Conservation (phyloP, 352 stramenopile species). For the Globisporangium camurandrum region DNA sequence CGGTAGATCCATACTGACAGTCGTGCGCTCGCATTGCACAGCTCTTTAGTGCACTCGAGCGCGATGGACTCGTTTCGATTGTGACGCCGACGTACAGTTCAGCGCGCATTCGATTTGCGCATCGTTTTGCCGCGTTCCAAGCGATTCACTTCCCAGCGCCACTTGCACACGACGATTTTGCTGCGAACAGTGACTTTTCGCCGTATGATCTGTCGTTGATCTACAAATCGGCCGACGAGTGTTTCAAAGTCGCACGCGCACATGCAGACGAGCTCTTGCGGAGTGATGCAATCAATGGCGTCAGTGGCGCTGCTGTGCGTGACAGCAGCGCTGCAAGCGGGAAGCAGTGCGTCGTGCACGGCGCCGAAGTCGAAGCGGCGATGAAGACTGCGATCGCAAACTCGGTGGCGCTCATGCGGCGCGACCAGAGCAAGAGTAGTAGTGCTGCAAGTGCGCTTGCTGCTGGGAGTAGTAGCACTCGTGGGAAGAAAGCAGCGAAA, state of each 20-base stretch:
- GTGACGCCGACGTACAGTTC: slow-evolving; percentile 53
- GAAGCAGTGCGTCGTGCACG: slow-evolving; percentile 16
- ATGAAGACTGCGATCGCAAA: slow-evolving; percentile 62
- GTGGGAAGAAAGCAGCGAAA: slow-evolving; percentile 21
- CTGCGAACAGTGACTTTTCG: slow-evolving; percentile 77
- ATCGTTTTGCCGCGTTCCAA: slow-evolving; percentile 73
- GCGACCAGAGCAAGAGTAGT: slow-evolving; percentile 8
- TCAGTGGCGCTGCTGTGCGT: slow-evolving; percentile 1
- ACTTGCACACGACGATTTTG: slow-evolving; percentile 63
- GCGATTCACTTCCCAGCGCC: slow-evolving; percentile 61
- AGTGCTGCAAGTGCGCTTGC: no score
- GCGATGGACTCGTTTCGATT: slow-evolving; percentile 44
- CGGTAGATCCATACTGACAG: no score
- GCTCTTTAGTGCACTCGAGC: slow-evolving; percentile 62
- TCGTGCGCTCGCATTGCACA: slow-evolving; percentile 1
- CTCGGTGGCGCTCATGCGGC: slow-evolving; percentile 45
- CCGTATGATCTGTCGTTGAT: slow-evolving; percentile 62
- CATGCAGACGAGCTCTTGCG: slow-evolving; percentile 47
- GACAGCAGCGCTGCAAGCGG: slow-evolving; percentile 5
- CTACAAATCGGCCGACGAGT: slow-evolving; percentile 81
- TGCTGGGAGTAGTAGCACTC: slow-evolving; percentile 5
- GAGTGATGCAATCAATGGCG: slow-evolving; percentile 21
- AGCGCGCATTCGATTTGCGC: slow-evolving; percentile 60
- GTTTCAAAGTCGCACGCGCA: slow-evolving; percentile 59
- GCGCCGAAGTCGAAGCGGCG: slow-evolving; percentile 42